Evolutionary conservation across 1,284 basidiomycete genomes (phyloP), one percentile per base, ranked within the genome.

Genomic region (Porphyrellus sp.): DNA sequence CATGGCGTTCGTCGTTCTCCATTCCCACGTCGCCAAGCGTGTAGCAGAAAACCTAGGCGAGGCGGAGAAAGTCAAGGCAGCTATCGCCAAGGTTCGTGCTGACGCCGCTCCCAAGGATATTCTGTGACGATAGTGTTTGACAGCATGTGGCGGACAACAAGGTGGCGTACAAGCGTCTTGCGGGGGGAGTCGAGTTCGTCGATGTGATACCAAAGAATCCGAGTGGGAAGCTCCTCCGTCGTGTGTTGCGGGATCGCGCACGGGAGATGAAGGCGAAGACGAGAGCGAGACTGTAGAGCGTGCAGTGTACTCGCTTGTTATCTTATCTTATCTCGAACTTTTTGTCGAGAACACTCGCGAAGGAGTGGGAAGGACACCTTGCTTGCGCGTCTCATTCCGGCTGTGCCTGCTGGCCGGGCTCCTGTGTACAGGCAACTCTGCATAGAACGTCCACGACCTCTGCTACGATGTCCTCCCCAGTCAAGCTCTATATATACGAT

Each of bases 401-500:
- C 50, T 44, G 12, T n/a, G 51, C 52, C 41, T 52, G 49, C 49
- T 39, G 33, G 40, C 15, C 28, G 12, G 48, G 52, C 34, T 52
- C 23, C 38, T 30, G 49, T 53, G 42, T 27, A 25, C 18, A 28
- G 7, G 13, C n/a, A 11, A 15, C 48, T 39, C 15, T 49, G 34
- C 27, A 27, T 34, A 30, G 5, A 18, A 41, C 55, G n/a, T 28
- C 37, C 41, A 49, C 38, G 12, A 38, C 23, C 37, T 25, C 27
- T 37, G 2, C 45, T 8, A 27, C 49, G 52, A 69, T 67, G 67
- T 50, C 63, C 15, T 20, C 42, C 31, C 71, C 75, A 35, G 87
- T 91, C 24, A 74, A 89, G 62, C 80, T 97, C 34, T 94, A 93
- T 64, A 84, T 96, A 0, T 97, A 97, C 70, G 93, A 97, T 67